A percentile compares a stretch with the other conserved stretches of the same genome.
phyloP scores from a whole-genome alignment of 179 eudicot genomes.

The Spergularia azorica region DNA sequence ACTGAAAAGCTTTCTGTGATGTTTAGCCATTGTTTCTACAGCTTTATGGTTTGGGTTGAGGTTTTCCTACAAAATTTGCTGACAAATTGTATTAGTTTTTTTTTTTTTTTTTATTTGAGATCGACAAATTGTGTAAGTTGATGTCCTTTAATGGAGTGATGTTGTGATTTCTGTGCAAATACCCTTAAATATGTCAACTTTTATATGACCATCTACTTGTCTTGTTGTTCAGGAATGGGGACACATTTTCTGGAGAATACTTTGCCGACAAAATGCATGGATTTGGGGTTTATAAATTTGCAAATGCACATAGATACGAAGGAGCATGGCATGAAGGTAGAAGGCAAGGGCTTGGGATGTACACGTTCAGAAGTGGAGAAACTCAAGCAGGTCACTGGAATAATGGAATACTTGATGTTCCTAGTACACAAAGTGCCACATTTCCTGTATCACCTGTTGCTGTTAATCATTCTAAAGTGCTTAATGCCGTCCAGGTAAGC shows the following conservation, averaged over 20 bases:
- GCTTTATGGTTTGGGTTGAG: not conserved
- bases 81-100: no score
- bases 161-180: not conserved
- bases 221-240: slow-evolving; percentile 67
- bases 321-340: slow-evolving; percentile 99
- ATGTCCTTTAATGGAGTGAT: not conserved
- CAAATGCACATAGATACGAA: slow-evolving; percentile 80
- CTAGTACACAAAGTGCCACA: slow-evolving; percentile 57
- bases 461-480: slow-evolving; percentile 75
- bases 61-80: not conserved
- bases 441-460: slow-evolving; percentile 63
- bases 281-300: slow-evolving; percentile 82
- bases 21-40: not conserved
- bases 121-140: no score
- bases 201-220: not conserved
- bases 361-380: slow-evolving; percentile 90
- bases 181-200: not conserved
- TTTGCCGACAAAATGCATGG: slow-evolving; percentile 99
- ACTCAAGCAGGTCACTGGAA: slow-evolving; percentile 94
- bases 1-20: no score
- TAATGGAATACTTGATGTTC: slow-evolving; percentile 72
- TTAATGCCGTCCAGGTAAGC: slow-evolving; percentile 80
- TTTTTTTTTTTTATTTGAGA: no score
- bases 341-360: slow-evolving; percentile 94
- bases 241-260: slow-evolving; percentile 92